These are phyloP conservation scores for Solanum hybrid DNA, from an alignment of 305 asterid genomes.

Conservation along the genomic window DNA sequence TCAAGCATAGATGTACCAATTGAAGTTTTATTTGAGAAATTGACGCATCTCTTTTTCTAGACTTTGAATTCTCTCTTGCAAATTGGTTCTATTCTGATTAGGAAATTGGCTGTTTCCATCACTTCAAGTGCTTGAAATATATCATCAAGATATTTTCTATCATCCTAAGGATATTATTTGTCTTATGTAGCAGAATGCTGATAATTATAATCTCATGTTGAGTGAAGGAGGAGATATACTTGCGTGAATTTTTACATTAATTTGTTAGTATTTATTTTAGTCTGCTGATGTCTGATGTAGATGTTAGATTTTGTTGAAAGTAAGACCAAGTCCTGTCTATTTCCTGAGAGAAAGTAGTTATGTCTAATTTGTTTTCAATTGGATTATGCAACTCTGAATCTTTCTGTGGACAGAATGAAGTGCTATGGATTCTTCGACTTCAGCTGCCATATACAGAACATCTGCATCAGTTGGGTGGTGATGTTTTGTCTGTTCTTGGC, in stretches of 20 bases:
- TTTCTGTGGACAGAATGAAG: slow-evolving; percentile 42
- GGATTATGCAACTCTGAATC: slow-evolving; percentile 2
- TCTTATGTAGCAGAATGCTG: neutral
- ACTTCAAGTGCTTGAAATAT: neutral
- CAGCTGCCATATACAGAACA: slow-evolving; percentile 77
- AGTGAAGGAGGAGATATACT: neutral
- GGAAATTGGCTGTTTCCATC: neutral
- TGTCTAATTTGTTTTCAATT: neutral
- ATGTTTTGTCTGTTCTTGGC: slow-evolving; percentile 68
- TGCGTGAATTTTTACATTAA: neutral
- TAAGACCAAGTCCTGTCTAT: neutral
- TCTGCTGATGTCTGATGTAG: neutral
- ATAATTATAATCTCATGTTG: neutral
- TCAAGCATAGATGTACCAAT: neutral
- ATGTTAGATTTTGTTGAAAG: neutral
- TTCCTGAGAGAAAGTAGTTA: neutral
- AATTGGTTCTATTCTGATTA: neutral
- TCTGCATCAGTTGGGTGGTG: slow-evolving; percentile 79
- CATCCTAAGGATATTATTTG: neutral
- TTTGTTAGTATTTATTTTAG: neutral
- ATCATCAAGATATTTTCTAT: neutral
- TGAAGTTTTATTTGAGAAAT: neutral
- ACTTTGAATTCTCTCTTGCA: neutral
- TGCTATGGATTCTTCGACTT: slow-evolving; percentile 80
- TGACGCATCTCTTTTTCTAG: neutral